Base-by-base conservation (phyloP, 2,329 filamentous ascomycete genomes). In the Amauroascus niger region DNA sequence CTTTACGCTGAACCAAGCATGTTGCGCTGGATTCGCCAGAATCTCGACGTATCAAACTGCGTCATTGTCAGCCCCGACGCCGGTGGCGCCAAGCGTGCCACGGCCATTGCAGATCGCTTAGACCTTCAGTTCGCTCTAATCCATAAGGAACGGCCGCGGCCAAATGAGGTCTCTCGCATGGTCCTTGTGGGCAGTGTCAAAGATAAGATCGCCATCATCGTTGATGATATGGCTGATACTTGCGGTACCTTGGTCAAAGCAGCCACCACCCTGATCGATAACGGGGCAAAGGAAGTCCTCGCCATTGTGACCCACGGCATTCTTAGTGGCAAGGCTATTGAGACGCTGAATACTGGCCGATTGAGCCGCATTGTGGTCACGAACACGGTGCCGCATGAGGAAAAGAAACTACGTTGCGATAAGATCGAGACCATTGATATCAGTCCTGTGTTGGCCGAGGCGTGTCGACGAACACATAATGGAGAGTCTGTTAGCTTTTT, bases 211-310 rank as follows among this genome's bases (percentile, higher is more conserved):
- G 91, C 91, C 56, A 96, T 98, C 65, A 83, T 98, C 47, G 91
- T 98, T 46, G 91, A 97, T 68, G 91, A 97, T 68, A 96, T 97
- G 88, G 90, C 90, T 30, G 91, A 97, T 67, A 96, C 91, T 3
- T 96, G 90, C 69, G 89, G 89, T 61, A 95, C 88, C 1, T 76
- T 87, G 11, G 81, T 79, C 69, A 97, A 97, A 74, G 93, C 90
- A 2, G 93, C 91, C 14, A 84, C 88, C 54, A 91, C 90, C 0
- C 81, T 97, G 50, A 87, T 91, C 69, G 79, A 88, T 63, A 85
- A 96, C 65, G 88, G 88, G 30, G 91, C 93, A 1, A 82, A 82
- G 61, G 83, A 94, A 66, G 89, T 95, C 35, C 88, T 95, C 58
- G 93, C 93, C 22, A 94, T 97, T 60, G 93, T 97, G 55, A 96